Evolutionary conservation across 371 early-diverging fungal genomes (phyloP).

Genomic region (Apophysomyces trapeziformis): DNA sequence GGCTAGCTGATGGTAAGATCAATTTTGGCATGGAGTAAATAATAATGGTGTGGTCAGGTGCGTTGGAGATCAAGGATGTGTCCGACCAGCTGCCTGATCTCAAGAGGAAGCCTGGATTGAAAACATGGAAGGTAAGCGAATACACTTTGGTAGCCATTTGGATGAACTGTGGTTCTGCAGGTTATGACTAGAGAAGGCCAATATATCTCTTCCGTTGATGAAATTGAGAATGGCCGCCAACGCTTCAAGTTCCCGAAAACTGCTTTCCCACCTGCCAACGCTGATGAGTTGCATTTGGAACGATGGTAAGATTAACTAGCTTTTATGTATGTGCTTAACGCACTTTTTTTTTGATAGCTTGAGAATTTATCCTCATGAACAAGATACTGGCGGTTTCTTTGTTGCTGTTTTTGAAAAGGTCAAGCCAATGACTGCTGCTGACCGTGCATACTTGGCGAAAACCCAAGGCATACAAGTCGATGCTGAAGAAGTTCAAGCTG

Average conservation of each 20-base stretch:
- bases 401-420: conserved; percentile 96
- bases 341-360: conserved; percentile 52
- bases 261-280: conserved; percentile 82
- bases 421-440: conserved; percentile 61
- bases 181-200: conserved; percentile 60
- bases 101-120: conserved; percentile 79
- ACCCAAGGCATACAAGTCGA: conserved; percentile 23
- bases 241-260: conserved; percentile 55
- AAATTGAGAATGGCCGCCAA: conserved; percentile 53
- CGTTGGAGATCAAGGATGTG: conserved; percentile 85
- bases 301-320: conserved; percentile 64
- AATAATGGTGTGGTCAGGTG: conserved; percentile 36
- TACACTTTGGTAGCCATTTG: background rate
- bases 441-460: conserved; percentile 42
- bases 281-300: conserved; percentile 70
- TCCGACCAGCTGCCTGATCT: conserved; percentile 74
- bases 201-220: conserved; percentile 60
- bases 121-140: conserved; percentile 82
- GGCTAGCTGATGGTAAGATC: conserved; percentile 57
- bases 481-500: conserved; percentile 29
- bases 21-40: background rate
- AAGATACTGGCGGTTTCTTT: conserved; percentile 99
- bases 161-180: conserved; percentile 15
- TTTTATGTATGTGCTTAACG: background rate
- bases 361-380: conserved; percentile 94